phyloP scores from a whole-genome alignment of 2,329 filamentous ascomycete species.

The Penicillium brasilianum region DNA sequence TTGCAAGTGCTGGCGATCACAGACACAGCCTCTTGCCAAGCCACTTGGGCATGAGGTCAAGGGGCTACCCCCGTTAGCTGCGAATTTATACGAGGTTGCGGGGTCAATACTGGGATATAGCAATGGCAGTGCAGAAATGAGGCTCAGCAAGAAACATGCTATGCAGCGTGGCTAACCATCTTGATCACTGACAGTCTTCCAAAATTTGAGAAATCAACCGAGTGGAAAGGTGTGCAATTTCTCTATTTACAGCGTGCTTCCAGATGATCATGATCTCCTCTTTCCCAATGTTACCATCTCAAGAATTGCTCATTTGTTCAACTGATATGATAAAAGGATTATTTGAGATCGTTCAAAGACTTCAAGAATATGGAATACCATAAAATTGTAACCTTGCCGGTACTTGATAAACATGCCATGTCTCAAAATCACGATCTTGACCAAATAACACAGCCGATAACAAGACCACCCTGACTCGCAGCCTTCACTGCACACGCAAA shows the following conservation, averaged over 20 bases:
- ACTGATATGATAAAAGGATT: no score
- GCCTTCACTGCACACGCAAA: conserved; percentile 34
- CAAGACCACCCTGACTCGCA: conserved; percentile 11
- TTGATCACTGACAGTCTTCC: not conserved
- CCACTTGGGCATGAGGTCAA: not conserved
- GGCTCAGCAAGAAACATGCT: not conserved
- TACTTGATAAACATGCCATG: not conserved
- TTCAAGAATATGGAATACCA: no score
- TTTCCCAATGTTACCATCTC: no score
- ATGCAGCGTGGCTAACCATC: not conserved
- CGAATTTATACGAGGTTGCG: not conserved
- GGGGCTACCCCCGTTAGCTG: not conserved
- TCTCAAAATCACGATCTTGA: not conserved
- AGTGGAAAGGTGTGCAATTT: no score
- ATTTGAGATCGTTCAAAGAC: no score
- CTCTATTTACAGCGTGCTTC: no score
- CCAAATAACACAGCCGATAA: conserved; percentile 10
- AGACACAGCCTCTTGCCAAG: not conserved
- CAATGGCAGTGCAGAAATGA: not conserved
- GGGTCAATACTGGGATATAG: not conserved
- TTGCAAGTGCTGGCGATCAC: not conserved
- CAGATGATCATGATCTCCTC: no score
- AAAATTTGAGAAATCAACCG: no score
- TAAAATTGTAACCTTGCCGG: not conserved
- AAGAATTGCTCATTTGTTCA: no score